phyloP scores from a whole-genome alignment of 192 early-diverging fungal species.

The Entomortierella parvispora region DNA sequence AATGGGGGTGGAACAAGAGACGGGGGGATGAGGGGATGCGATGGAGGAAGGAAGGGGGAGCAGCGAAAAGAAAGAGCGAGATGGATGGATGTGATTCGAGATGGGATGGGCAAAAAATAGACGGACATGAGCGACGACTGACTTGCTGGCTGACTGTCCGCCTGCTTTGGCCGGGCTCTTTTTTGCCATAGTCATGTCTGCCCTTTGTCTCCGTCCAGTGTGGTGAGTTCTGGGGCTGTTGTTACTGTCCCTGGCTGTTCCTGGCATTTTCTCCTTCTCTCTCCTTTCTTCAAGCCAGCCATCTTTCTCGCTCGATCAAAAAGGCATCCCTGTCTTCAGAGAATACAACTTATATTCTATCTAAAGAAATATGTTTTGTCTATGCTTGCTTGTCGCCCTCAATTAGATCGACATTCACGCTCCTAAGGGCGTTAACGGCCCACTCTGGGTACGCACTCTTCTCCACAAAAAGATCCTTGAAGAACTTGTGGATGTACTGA shows the following conservation, averaged over 20 bases:
- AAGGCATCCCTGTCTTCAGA: no score
- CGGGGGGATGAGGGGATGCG: not conserved
- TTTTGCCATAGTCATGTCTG: not conserved
- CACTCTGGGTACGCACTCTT: slow-evolving; percentile 73
- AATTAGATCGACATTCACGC: slow-evolving; percentile 73
- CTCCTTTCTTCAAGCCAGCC: not conserved
- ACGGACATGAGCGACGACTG: no score
- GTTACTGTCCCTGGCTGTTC: not conserved
- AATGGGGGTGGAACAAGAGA: not conserved
- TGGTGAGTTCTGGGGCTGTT: no score
- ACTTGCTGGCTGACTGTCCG: not conserved
- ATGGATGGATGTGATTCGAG: not conserved
- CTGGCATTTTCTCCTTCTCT: not conserved
- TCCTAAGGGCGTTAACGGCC: slow-evolving; percentile 77
- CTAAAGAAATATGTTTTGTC: no score
- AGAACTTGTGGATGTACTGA: slow-evolving; percentile 73
- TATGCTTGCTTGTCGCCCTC: slow-evolving; percentile 12
- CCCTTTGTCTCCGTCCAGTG: no score
- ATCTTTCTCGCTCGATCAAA: not conserved
- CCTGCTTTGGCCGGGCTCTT: not conserved
- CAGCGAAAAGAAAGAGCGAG: not conserved
- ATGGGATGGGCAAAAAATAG: not conserved
- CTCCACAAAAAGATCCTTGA: slow-evolving; percentile 70
- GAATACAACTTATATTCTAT: no score
- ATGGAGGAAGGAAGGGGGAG: not conserved